Base-by-base conservation (phyloP, 257 asterid species). In the Nicotiana knightiana region DNA sequence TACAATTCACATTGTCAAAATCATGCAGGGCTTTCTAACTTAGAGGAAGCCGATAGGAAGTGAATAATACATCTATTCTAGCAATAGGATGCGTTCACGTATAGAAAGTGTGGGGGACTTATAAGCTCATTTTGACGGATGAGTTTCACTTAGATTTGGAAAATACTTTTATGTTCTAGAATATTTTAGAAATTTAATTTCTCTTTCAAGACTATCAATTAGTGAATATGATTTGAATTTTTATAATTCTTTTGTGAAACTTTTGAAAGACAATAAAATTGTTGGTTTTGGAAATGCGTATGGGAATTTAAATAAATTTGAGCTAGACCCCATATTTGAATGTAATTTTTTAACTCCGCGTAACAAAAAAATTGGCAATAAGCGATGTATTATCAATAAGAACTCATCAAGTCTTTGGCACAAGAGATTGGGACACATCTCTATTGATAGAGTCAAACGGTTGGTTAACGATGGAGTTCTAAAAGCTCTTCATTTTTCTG, bases 151-250 rank as follows among this genome's bases (percentile, higher is more conserved):
- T 32, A 35, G 76, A 67, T 32, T 67, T 33, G 39, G 51, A 75
- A 21, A 48, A 43, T 3, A 21, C 6, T 75, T 75, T 75, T 51
- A 21, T 7, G 10, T 75, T 26, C 61, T 32, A 39, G 4, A 8
- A n/a, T 73, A 37, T 73, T 73, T 18, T 48, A 73, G 79, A 71
- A 39, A 35, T 71, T 71, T 71, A n/a, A n/a, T 43, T 71, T 71
- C 3, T 39, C 16, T 71, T 37, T 71, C 79, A 71, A 71, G 55
- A 71, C 18, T 71, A 9, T 46, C 12, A 9, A 4, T 16, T 43
- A 30, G 32, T 71, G 78, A 32, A 37, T 43, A 37, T 71, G 32
- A 28, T 6, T 71, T 39, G 2, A 30, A 37, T 24, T 32, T 67
- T 33, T n/a, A 67, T 68, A 3, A 30, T 15, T 33, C 54, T 68